phyloP scores from a whole-genome alignment of 2,329 filamentous ascomycete genomes.

The Exophiala calicioides region DNA sequence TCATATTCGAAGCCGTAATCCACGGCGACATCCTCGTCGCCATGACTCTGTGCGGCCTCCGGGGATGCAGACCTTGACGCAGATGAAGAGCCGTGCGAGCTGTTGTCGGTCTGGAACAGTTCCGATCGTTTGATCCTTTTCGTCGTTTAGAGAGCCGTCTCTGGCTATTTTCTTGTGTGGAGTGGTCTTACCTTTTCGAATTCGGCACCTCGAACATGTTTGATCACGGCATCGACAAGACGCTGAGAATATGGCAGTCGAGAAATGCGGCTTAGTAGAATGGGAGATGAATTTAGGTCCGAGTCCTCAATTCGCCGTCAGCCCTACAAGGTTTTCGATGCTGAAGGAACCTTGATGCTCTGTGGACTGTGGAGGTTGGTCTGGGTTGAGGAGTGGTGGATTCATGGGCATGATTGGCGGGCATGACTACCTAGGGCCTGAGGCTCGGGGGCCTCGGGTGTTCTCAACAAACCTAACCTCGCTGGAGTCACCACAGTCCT shows the following conservation, averaged over 20 bases:
- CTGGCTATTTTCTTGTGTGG: no score
- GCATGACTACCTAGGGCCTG: no score
- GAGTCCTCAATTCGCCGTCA: background rate
- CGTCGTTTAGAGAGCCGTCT: no score
- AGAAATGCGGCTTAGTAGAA: background rate
- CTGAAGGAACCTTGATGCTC: background rate
- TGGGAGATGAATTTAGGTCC: no score
- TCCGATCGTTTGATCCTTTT: slow-evolving; percentile 21
- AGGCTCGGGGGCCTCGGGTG: no score
- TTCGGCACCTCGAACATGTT: slow-evolving; percentile 24
- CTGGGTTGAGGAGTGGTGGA: background rate
- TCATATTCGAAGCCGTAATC: slow-evolving; percentile 31
- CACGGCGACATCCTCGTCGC: background rate
- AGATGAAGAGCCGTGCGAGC: background rate
- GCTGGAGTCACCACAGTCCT: no score
- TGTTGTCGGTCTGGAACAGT: slow-evolving; percentile 15
- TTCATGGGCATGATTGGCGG: no score
- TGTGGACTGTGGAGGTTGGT: background rate
- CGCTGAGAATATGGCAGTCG: background rate
- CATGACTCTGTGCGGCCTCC: background rate
- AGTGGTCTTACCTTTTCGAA: slow-evolving; percentile 21
- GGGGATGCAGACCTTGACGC: slow-evolving; percentile 11
- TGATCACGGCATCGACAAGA: background rate
- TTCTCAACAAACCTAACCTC: no score
- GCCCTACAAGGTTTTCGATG: background rate